Percentiles rank a stretch among this genome's conserved stretches.
Evolutionary conservation across 73 alveolate genomes (phyloP).

Genomic region (Paramecium caudatum): DNA sequence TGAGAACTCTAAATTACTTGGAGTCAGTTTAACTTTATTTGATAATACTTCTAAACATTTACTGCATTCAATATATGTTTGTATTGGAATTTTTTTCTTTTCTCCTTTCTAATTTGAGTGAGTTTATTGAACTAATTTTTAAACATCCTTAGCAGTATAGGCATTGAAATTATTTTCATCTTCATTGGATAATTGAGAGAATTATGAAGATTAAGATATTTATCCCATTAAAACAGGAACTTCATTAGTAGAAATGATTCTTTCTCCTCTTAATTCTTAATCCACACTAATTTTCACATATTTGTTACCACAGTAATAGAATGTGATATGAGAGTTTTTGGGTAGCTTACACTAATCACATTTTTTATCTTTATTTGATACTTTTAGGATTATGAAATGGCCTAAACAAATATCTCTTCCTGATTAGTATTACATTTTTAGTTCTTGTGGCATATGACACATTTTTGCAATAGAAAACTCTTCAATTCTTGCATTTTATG

Average conservation of each 20-base stretch:
- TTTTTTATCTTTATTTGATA: slow-evolving; percentile 19
- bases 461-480: slow-evolving; percentile 42
- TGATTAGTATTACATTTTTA: neutral
- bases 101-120: slow-evolving; percentile 27
- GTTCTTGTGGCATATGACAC: slow-evolving; percentile 31
- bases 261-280: neutral
- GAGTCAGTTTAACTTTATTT: neutral
- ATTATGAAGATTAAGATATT: neutral
- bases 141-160: slow-evolving; percentile 6
- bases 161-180: neutral
- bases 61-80: slow-evolving; percentile 10
- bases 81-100: slow-evolving; percentile 13
- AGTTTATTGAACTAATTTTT: neutral
- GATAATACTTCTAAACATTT: neutral
- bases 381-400: slow-evolving; percentile 20
- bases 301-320: slow-evolving; percentile 27
- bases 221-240: neutral
- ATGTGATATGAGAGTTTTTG: neutral
- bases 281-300: slow-evolving; percentile 30
- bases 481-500: neutral
- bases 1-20: slow-evolving; percentile 14
- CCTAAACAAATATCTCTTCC: slow-evolving; percentile 36
- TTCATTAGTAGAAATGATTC: slow-evolving; percentile 11
- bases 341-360: slow-evolving; percentile 49
- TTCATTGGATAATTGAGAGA: slow-evolving; percentile 39